Evolutionary conservation across 2,329 filamentous ascomycete species (phyloP).

Genomic region (Coleophoma eucalyptorum): DNA sequence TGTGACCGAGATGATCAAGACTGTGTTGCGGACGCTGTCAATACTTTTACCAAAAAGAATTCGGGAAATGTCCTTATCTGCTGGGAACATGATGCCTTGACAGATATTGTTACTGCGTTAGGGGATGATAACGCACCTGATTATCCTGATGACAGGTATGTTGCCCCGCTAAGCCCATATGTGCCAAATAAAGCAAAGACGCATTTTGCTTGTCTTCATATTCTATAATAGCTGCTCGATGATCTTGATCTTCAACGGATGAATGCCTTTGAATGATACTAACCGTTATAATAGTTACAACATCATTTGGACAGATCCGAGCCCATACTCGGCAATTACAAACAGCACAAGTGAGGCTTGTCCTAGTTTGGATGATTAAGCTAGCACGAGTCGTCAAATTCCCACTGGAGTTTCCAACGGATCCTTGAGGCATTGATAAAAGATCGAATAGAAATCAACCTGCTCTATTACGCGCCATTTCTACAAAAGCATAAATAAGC

Average conservation of each 20-base stretch:
- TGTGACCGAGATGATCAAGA: slow-evolving; percentile 51
- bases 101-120: slow-evolving; percentile 45
- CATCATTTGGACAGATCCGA: slow-evolving; percentile 54
- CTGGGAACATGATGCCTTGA: slow-evolving; percentile 54
- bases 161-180: too few relatives aligned
- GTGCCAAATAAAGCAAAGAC: too few relatives aligned
- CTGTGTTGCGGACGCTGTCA: slow-evolving; percentile 48
- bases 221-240: too few relatives aligned
- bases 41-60: too few relatives aligned
- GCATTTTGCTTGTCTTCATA: too few relatives aligned
- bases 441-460: too few relatives aligned
- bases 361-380: slow-evolving; percentile 48
- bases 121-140: slow-evolving; percentile 44
- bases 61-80: slow-evolving; percentile 55
- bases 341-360: slow-evolving; percentile 46
- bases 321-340: slow-evolving; percentile 43
- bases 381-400: too few relatives aligned
- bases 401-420: too few relatives aligned
- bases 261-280: slow-evolving; percentile 5
- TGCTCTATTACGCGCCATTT: too few relatives aligned
- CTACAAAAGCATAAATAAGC: too few relatives aligned
- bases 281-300: slow-evolving; percentile 42
- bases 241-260: background rate
- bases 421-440: too few relatives aligned
- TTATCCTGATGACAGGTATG: slow-evolving; percentile 45